Conservation (phyloP, 2,329 filamentous ascomycete species). For the Aspergillus sclerotialis region DNA sequence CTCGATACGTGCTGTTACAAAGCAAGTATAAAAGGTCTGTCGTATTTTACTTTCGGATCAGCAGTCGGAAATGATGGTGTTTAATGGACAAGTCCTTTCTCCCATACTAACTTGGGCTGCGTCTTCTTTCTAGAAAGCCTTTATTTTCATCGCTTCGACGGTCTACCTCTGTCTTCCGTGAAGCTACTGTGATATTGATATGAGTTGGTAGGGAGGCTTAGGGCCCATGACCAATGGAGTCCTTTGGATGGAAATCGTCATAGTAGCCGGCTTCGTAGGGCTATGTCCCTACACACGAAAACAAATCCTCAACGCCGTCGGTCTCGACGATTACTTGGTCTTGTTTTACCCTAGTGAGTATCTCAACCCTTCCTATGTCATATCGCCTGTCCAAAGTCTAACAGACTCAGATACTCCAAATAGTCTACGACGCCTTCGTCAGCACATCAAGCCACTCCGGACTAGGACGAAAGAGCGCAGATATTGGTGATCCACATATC, state of each 20-base stretch:
- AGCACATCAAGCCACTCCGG: slow-evolving; percentile 11
- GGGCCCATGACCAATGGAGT: slow-evolving; percentile 17
- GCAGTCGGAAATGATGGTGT: too few species aligned
- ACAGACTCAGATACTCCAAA: slow-evolving; percentile 8
- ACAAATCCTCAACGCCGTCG: slow-evolving; percentile 12
- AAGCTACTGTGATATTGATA: slow-evolving; percentile 1
- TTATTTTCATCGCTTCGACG: too few species aligned
- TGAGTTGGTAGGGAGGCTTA: slow-evolving; percentile 14
- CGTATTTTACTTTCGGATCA: too few species aligned
- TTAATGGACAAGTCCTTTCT: too few species aligned
- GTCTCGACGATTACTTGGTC: slow-evolving; percentile 12
- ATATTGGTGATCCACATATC: slow-evolving; percentile 10
- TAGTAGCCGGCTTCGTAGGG: slow-evolving; percentile 12
- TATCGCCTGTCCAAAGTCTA: too few species aligned
- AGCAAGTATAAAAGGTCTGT: too few species aligned
- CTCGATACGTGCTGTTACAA: too few species aligned
- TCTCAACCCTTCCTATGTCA: background rate
- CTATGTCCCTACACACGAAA: slow-evolving; percentile 13
- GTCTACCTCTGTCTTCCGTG: background rate
- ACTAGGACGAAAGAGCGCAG: slow-evolving; percentile 6
- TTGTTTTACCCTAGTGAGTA: background rate
- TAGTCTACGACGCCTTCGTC: slow-evolving; percentile 14
- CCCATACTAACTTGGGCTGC: too few species aligned
- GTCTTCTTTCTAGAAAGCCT: too few species aligned
- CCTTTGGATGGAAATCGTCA: slow-evolving; percentile 11